A percentile compares a stretch with the other conserved stretches of the same genome.
phyloP scores from a whole-genome alignment of 2,329 filamentous ascomycete species.

The Leptodontidium sp. region DNA sequence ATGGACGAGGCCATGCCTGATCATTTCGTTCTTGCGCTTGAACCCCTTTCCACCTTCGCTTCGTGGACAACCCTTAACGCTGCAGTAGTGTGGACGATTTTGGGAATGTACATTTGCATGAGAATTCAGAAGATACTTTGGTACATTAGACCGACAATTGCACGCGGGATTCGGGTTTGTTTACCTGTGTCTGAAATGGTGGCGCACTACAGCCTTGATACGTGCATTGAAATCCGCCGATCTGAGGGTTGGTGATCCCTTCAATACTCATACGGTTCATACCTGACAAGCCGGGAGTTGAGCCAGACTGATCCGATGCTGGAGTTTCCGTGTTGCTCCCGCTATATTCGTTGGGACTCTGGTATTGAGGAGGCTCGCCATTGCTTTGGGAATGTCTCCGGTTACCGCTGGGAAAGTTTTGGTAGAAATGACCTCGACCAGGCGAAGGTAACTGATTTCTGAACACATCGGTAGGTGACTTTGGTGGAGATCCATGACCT shows the following conservation, averaged over 20 bases:
- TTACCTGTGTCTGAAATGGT: slow-evolving; percentile 78
- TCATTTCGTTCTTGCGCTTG: slow-evolving; percentile 79
- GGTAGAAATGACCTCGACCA: slow-evolving; percentile 34
- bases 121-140: slow-evolving; percentile 75
- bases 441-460: slow-evolving; percentile 55
- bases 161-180: slow-evolving; percentile 11
- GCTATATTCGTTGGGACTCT: slow-evolving; percentile 40
- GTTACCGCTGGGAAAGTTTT: slow-evolving; percentile 32
- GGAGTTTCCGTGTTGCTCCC: slow-evolving; percentile 55
- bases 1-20: slow-evolving; percentile 84
- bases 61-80: slow-evolving; percentile 67
- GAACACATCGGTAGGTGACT: slow-evolving; percentile 44
- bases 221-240: slow-evolving; percentile 65
- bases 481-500: slow-evolving; percentile 43
- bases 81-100: slow-evolving; percentile 70
- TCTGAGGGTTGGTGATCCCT: slow-evolving; percentile 61
- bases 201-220: slow-evolving; percentile 71
- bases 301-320: slow-evolving; percentile 54
- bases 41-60: slow-evolving; percentile 72
- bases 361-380: slow-evolving; percentile 35
- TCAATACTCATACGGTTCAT: slow-evolving; percentile 67
- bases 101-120: slow-evolving; percentile 78
- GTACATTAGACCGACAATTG: slow-evolving; percentile 22
- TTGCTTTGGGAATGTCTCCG: slow-evolving; percentile 42
- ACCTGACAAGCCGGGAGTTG: slow-evolving; percentile 53